Conservation (phyloP, 768 basidiomycete genomes). For the Suillus subaureus region DNA sequence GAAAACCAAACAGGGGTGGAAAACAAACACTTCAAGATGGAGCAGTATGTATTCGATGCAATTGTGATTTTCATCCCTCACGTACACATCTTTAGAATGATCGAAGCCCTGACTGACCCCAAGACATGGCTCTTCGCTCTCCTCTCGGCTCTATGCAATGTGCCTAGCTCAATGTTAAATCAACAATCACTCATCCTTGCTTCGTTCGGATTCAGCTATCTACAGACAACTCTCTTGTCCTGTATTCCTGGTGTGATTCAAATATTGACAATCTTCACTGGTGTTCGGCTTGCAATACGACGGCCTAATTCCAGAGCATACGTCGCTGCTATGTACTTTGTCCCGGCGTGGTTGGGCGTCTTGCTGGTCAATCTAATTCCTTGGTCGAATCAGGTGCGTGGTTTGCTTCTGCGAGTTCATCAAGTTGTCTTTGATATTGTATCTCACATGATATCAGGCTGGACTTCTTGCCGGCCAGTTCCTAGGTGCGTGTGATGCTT, state of each 20-base stretch:
- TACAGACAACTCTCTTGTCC: background rate
- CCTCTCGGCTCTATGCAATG: background rate
- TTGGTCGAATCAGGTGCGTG: background rate
- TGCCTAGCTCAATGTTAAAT: background rate
- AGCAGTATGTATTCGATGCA: background rate
- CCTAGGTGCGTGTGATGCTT: slow-evolving; percentile 41
- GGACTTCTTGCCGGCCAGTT: slow-evolving; percentile 49
- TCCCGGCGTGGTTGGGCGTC: background rate
- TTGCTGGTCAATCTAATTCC: background rate
- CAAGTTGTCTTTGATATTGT: background rate
- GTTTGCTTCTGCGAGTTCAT: background rate
- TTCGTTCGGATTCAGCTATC: background rate
- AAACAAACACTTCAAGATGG: background rate
- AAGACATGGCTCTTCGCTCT: slow-evolving; percentile 2
- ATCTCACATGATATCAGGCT: background rate
- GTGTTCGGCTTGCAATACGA: background rate
- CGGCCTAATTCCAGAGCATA: background rate
- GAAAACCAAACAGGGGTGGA: background rate
- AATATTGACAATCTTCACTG: background rate
- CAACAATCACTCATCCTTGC: background rate
- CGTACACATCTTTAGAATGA: background rate
- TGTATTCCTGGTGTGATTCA: background rate
- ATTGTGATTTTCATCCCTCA: background rate
- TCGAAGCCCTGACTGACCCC: background rate
- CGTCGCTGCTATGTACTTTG: background rate